Conservation (phyloP, 192 early-diverging fungal genomes). For the Backusella tarrabulga region DNA sequence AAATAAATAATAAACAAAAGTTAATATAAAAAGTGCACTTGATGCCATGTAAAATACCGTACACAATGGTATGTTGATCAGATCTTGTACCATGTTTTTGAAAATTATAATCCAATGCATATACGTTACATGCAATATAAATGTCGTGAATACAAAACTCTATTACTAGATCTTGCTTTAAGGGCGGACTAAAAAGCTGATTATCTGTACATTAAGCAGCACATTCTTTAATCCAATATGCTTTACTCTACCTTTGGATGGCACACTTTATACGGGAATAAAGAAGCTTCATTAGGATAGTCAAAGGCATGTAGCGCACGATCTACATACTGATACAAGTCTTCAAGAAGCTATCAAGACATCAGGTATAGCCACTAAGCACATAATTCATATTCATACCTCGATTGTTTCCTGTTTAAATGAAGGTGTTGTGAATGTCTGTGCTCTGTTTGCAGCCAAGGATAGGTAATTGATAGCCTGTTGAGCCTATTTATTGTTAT, state of each 20-base stretch:
- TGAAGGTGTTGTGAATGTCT: not conserved
- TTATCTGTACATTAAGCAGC: not conserved
- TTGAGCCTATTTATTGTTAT: conserved; percentile 16
- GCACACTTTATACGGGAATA: conserved; percentile 37
- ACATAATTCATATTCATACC: not conserved
- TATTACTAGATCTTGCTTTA: conserved; percentile 33
- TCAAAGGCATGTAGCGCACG: conserved; percentile 30
- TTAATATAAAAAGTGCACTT: not conserved
- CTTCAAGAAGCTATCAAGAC: conserved; percentile 21
- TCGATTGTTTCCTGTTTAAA: conserved; percentile 17
- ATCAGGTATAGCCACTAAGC: not conserved
- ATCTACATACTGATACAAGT: conserved; percentile 21
- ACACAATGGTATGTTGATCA: conserved; percentile 17
- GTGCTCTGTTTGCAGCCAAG: conserved; percentile 19
- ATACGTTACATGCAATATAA: conserved; percentile 31
- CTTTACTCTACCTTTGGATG: conserved; percentile 26
- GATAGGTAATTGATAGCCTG: conserved; percentile 29
- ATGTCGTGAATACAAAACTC: conserved; percentile 31
- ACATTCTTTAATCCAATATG: not conserved
- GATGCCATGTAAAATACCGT: not conserved
- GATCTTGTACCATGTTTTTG: conserved; percentile 9
- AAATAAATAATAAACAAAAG: too few relatives aligned
- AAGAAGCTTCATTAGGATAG: conserved; percentile 26
- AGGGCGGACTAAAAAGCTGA: conserved; percentile 29
- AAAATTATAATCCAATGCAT: conserved; percentile 18